phyloP scores from a whole-genome alignment of 2,329 filamentous ascomycete species.

The Fusarium sororula region DNA sequence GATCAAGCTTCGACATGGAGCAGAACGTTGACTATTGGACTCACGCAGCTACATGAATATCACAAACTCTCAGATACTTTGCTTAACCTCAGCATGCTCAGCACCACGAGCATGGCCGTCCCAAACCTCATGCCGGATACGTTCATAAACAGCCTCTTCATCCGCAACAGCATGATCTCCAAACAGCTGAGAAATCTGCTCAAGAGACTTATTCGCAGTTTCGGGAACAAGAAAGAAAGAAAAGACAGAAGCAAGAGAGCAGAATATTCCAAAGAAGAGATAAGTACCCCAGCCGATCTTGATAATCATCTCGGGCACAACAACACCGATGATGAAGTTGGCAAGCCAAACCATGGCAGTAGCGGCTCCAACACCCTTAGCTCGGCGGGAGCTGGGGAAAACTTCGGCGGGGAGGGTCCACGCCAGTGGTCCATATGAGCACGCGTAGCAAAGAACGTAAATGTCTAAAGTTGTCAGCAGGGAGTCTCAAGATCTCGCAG shows the following conservation, averaged over 20 bases:
- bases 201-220: conserved; percentile 15
- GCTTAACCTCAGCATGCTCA: background rate
- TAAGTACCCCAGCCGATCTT: conserved; percentile 59
- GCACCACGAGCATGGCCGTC: background rate
- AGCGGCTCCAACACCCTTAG: conserved; percentile 48
- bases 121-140: background rate
- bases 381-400: conserved; percentile 46
- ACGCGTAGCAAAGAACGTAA: conserved; percentile 43
- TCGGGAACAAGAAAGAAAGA: conserved; percentile 32
- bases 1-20: background rate
- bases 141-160: background rate
- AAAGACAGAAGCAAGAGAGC: conserved; percentile 55
- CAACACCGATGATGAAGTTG: conserved; percentile 55
- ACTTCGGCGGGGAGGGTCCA: conserved; percentile 50
- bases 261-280: conserved; percentile 64
- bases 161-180: background rate
- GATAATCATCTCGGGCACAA: conserved; percentile 63
- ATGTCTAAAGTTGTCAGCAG: background rate
- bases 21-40: background rate
- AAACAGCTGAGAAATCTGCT: conserved; percentile 46
- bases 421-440: conserved; percentile 46
- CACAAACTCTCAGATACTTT: background rate
- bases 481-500: too few species aligned
- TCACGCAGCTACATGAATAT: background rate
- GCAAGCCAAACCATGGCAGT: conserved; percentile 48